Evolutionary conservation across 2,329 filamentous ascomycete genomes (phyloP), one percentile per base, ranked within the genome.

Genomic region (Apiospora kogelbergensis): DNA sequence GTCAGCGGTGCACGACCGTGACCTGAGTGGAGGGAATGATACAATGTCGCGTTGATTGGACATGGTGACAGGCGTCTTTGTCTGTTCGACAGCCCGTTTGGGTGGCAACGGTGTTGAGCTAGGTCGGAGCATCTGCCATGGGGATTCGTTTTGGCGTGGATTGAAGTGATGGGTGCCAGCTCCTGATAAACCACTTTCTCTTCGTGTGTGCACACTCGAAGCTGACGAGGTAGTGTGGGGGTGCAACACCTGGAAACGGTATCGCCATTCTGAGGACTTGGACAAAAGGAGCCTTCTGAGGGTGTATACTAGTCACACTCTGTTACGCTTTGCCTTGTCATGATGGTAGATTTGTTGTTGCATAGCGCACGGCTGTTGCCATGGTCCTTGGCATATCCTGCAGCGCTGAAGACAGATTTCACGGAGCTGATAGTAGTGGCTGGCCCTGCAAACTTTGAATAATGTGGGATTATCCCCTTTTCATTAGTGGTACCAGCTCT

Each of bases 261-360:
- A n/a, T n/a, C 63, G 15, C 41, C 22, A 6, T 45, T 24, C 17
- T 33, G 24, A 11, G 24, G 41, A 7, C 6, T 68, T 67, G 37
- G 26, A 42, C 63, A 66, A 24, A 10, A 44, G 15, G 63, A 67
- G 68, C 44, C 53, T 20, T 71, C 70, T 45, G 70, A 68, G 17
- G 72, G 66, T 11, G 68, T 72, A 37, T 71, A 73, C 77, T 74
- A 79, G 60, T 74, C 73, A 46, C 78, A 73, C 64, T 79, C 75
- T 24, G 76, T 77, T n/a, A 79, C 73, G 46, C 77, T 78, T 48
- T 77, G 76, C 44, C 76, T 76, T 22, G 77, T 77, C 66, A 79
- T 73, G 44, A 74, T 75, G 9, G 75, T 78, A 9, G 74, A 69
- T 68, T 72, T 75, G 13, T 70, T 48, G 69, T 60, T 9, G 48